A percentile compares a stretch with the other conserved stretches of the same genome.
These are phyloP conservation scores for Alternaria sp. DNA, from an alignment of 2,329 filamentous ascomycete species.

Conservation along the genomic window DNA sequence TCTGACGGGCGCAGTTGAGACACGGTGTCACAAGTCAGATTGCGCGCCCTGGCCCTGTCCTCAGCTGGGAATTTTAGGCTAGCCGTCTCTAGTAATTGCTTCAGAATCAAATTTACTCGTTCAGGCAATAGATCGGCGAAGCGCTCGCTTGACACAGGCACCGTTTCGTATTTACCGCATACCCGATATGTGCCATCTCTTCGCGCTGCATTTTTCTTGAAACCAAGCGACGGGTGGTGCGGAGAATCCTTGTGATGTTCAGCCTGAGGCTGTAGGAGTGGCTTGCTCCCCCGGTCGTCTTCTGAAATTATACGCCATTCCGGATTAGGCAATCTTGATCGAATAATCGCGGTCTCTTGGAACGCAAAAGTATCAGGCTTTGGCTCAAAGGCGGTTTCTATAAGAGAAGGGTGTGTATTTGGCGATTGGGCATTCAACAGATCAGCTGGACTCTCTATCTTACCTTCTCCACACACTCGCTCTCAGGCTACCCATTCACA, in stretches of 20 bases:
- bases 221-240: not conserved
- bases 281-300: not conserved
- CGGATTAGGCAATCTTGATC: constrained; percentile 11
- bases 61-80: not conserved
- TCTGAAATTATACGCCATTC: not conserved
- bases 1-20: not conserved
- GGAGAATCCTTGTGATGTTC: not conserved
- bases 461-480: not conserved
- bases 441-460: not conserved
- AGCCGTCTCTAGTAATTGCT: not conserved
- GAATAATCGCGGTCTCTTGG: constrained; percentile 14
- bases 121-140: not conserved
- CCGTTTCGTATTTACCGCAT: constrained; percentile 3
- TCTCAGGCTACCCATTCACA: not conserved
- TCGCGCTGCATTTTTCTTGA: not conserved
- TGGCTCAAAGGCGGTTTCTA: not conserved
- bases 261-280: not conserved
- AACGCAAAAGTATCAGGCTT: not conserved
- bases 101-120: constrained; percentile 1
- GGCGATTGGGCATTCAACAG: not conserved
- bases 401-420: not conserved
- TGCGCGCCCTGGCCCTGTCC: not conserved
- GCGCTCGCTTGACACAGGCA: constrained; percentile 3
- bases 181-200: not conserved
- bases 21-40: not conserved